Evolutionary conservation across 225 moss, liverwort and hornwort genomes (phyloP), one percentile per base, ranked within the genome.

Genomic region (Marchantia polymorpha): DNA sequence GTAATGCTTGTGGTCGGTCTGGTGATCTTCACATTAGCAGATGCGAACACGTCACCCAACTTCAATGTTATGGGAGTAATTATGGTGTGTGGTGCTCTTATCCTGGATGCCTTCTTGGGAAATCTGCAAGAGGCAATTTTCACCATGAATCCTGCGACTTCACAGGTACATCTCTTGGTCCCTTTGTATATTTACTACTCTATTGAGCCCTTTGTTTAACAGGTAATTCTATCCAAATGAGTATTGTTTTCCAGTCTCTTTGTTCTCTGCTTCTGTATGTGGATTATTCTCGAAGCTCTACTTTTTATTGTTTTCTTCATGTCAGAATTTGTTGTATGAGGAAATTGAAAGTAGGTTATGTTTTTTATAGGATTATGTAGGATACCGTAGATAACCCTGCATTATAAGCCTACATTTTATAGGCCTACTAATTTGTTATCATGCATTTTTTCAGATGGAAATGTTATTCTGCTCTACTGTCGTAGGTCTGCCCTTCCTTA

Each of bases 51-150:
- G 8, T 93, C 95, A 30, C 95, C 93, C 0, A 90, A 95, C 52
- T 95, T 95, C 82, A 95, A 89, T 85, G 83, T 92, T 39, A 74
- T 92, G 75, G 95, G 91, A 49, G 93, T 95, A 31, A 80, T 93
- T 10, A 95, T 95, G 95, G 93, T 95, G 17, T 88, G 88, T 69
- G 92, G 92, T 54, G 91, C 93, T 13, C 95, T 93, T 25, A 83
- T 91, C 23, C 85, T 93, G 9, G 93, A 95, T 64, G 81, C 93
- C 39, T 95, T 95, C 68, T 79, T 93, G 15, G 95, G 95, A 52
- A 95, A 93, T 65, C 52, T 95, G 16, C 95, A 95, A 83, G 93
- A 95, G 82, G 92, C 82, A n/a, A 95, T 95, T 39, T 95, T 93
- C 81, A 89, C 87, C 0, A 74, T 92, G 47, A 92, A 88, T 78